Evolutionary conservation across 495 filamentous ascomycete genomes (phyloP).

Genomic region (Copromyces sp.): DNA sequence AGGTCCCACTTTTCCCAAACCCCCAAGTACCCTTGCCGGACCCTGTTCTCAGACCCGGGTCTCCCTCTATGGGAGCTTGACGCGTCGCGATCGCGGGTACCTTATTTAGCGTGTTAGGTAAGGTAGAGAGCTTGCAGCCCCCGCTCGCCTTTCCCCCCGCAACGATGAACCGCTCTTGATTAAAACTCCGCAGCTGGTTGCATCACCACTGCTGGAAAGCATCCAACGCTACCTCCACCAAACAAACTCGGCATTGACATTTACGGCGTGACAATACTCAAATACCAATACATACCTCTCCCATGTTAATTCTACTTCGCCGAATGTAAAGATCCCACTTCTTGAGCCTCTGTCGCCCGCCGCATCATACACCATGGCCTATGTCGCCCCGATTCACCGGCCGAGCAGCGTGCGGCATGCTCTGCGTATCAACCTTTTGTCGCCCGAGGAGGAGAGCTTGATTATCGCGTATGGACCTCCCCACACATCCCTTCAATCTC

Average conservation of each 20-base stretch:
- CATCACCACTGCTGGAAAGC: background rate
- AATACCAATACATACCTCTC: background rate
- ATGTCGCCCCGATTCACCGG: slow-evolving; percentile 85
- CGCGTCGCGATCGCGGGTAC: background rate
- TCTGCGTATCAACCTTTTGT: slow-evolving; percentile 65
- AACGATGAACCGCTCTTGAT: background rate
- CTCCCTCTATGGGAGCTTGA: background rate
- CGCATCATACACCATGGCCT: slow-evolving; percentile 56
- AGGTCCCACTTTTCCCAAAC: background rate
- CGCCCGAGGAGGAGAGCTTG: slow-evolving; percentile 64
- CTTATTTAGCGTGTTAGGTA: background rate
- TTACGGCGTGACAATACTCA: background rate
- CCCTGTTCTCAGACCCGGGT: no score
- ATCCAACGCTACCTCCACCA: background rate
- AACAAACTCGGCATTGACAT: no score
- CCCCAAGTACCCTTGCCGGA: no score
- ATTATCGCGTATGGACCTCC: slow-evolving; percentile 64
- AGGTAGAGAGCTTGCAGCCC: background rate
- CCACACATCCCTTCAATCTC: background rate
- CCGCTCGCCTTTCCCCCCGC: background rate
- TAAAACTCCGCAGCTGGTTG: background rate
- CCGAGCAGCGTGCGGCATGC: slow-evolving; percentile 86
- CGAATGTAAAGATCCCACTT: slow-evolving; percentile 12
- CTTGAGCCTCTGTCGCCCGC: slow-evolving; percentile 1
- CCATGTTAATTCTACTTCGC: background rate